These are phyloP conservation scores for Brassica juncea DNA, from an alignment of 345 rosid species.

Conservation along the genomic window DNA sequence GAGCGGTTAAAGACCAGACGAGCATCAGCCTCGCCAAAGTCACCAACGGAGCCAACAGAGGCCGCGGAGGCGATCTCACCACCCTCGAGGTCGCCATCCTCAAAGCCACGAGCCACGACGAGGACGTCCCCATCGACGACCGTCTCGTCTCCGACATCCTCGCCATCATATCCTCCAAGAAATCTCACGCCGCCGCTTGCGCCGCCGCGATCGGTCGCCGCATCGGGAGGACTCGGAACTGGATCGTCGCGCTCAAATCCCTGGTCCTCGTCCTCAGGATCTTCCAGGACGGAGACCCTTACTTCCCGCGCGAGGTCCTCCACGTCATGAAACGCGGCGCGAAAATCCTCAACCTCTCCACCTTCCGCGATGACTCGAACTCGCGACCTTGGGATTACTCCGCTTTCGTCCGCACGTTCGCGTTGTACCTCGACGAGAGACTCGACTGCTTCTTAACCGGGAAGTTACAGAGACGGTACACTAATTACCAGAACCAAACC, in stretches of 20 bases:
- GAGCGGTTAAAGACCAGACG: conserved; percentile 86
- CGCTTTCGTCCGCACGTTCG: conserved; percentile 60
- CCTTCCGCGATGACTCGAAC: conserved; percentile 65
- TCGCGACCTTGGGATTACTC: conserved; percentile 80
- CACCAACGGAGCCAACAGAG: conserved; percentile 34
- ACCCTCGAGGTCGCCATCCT: conserved; percentile 67
- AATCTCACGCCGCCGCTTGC: conserved; percentile 55
- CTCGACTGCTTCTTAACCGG: conserved; percentile 71
- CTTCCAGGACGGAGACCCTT: conserved; percentile 80
- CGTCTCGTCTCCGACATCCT: conserved; percentile 61
- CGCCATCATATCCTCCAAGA: conserved; percentile 52
- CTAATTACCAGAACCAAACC: conserved; percentile 25
- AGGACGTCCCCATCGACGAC: conserved; percentile 63
- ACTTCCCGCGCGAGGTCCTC: conserved; percentile 71
- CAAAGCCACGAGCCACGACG: conserved; percentile 78
- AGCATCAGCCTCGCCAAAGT: conserved; percentile 91
- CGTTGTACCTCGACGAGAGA: conserved; percentile 73
- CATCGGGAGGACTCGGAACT: conserved; percentile 66
- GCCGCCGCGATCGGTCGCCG: conserved; percentile 64
- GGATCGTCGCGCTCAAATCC: conserved; percentile 86
- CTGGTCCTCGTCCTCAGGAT: conserved; percentile 70
- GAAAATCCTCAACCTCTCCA: conserved; percentile 69
- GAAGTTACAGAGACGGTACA: conserved; percentile 58
- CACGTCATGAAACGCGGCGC: conserved; percentile 76
- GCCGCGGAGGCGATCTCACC: conserved; percentile 31